Conservation (phyloP, 306 rosid species). For the Fagus sylvatica region DNA sequence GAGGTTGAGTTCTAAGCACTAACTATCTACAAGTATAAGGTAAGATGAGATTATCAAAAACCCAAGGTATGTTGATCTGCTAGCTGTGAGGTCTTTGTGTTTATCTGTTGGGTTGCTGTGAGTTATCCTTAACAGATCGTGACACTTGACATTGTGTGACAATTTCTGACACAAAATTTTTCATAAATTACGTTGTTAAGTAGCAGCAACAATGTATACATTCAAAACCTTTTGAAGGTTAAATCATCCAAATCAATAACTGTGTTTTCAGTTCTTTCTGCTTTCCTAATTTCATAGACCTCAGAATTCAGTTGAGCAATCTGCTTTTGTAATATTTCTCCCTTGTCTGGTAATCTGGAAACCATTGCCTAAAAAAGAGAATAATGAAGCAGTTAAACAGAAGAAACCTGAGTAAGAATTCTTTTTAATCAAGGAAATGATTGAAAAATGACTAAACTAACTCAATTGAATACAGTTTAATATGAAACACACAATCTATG, state of each 20-base stretch:
- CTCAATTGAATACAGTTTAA: background rate
- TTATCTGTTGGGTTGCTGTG: too few relatives aligned
- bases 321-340: slow-evolving; percentile 54
- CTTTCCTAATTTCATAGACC: slow-evolving; percentile 39
- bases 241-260: slow-evolving; percentile 53
- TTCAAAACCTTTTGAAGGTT: too few relatives aligned
- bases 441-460: background rate
- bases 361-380: slow-evolving; percentile 51
- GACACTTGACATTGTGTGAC: too few relatives aligned
- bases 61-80: too few relatives aligned
- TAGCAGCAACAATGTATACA: too few relatives aligned
- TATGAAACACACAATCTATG: background rate
- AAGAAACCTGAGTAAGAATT: background rate
- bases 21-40: too few relatives aligned
- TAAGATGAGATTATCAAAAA: too few relatives aligned
- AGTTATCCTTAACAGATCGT: too few relatives aligned
- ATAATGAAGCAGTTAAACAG: background rate
- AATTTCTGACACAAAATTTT: too few relatives aligned
- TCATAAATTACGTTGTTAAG: too few relatives aligned
- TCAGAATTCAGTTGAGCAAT: slow-evolving; percentile 49
- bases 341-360: slow-evolving; percentile 77
- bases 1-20: too few relatives aligned
- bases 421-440: background rate
- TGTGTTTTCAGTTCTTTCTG: slow-evolving; percentile 25
- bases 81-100: too few relatives aligned